Evolutionary conservation across 768 basidiomycete genomes (phyloP).

Genomic region (Agaricus sinodeliciosus): DNA sequence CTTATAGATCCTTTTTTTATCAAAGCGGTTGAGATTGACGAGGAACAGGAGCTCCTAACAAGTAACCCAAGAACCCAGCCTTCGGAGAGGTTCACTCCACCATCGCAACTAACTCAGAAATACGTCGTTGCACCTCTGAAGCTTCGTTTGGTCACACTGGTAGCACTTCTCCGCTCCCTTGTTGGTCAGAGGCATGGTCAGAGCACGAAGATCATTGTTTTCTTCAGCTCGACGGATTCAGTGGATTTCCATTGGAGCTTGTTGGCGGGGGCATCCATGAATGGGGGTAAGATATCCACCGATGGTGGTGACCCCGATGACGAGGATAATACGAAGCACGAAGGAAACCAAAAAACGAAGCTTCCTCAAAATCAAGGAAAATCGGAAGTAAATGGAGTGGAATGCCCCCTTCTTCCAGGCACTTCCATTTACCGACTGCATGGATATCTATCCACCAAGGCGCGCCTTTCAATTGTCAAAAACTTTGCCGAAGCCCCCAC

Average conservation of each 20-base stretch:
- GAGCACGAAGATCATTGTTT: slow-evolving; percentile 82
- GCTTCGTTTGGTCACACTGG: slow-evolving; percentile 84
- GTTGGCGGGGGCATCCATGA: slow-evolving; percentile 69
- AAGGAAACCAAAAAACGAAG: slow-evolving; percentile 13
- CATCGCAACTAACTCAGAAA: slow-evolving; percentile 89
- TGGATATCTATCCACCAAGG: slow-evolving; percentile 80
- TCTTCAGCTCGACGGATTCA: slow-evolving; percentile 94
- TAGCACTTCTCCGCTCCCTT: slow-evolving; percentile 81
- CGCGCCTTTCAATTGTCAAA: slow-evolving; percentile 76
- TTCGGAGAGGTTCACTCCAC: slow-evolving; percentile 65
- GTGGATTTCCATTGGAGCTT: slow-evolving; percentile 96
- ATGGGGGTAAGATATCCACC: slow-evolving; percentile 17
- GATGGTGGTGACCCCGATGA: slow-evolving; percentile 9
- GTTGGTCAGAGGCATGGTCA: slow-evolving; percentile 51
- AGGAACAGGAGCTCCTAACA: slow-evolving; percentile 12
- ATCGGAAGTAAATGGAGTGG: slow-evolving; percentile 27
- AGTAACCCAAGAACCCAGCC: neutral
- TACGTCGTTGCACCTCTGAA: slow-evolving; percentile 89
- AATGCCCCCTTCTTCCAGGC: slow-evolving; percentile 74
- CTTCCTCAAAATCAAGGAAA: neutral
- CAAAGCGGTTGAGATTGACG: slow-evolving; percentile 58
- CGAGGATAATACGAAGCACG: slow-evolving; percentile 22
- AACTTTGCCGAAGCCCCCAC: slow-evolving; percentile 56
- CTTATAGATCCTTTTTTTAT: slow-evolving; percentile 77
- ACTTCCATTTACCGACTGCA: slow-evolving; percentile 85